A percentile compares a stretch with the other conserved stretches of the same genome.
phyloP scores from a whole-genome alignment of 129 eudicot species.

The Flaveria sonorensis region DNA sequence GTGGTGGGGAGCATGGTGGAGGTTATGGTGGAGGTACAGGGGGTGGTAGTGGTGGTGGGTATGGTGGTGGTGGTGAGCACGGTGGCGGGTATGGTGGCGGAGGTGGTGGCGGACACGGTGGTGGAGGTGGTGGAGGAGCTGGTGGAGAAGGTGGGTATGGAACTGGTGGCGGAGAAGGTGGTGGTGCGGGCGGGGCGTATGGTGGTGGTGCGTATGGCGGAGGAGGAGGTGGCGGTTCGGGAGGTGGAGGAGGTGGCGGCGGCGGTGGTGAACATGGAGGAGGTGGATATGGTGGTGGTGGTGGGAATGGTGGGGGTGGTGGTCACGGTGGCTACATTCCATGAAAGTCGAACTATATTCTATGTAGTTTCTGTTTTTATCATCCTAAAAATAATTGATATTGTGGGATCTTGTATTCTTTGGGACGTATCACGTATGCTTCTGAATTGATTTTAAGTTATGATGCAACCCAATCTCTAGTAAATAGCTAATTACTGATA shows the following conservation, averaged over 20 bases:
- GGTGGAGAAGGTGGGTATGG: constrained; percentile 33
- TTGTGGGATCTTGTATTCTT: constrained; percentile 12
- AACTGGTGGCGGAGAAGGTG: constrained; percentile 35
- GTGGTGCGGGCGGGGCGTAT: constrained; percentile 42
- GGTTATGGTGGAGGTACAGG: constrained; percentile 44
- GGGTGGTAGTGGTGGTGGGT: constrained; percentile 37
- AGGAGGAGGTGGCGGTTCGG: constrained; percentile 44
- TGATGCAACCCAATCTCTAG: background rate
- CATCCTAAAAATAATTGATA: constrained; percentile 6
- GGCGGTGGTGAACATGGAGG: constrained; percentile 28
- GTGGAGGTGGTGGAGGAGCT: constrained; percentile 39
- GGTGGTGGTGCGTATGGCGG: constrained; percentile 42
- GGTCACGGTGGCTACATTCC: constrained; percentile 54
- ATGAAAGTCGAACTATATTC: constrained; percentile 14
- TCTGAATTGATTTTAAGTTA: background rate
- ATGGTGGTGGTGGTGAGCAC: constrained; percentile 28
- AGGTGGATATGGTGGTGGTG: constrained; percentile 45
- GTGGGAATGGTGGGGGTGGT: constrained; percentile 41
- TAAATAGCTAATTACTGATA: background rate
- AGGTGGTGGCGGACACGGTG: constrained; percentile 36
- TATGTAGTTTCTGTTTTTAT: background rate
- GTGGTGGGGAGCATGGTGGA: constrained; percentile 41
- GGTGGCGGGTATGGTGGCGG: constrained; percentile 24
- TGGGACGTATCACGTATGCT: constrained; percentile 6
- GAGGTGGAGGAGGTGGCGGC: constrained; percentile 42